These are phyloP conservation scores for Suillus tomentosus DNA, from an alignment of 768 basidiomycete species.

Conservation along the genomic window DNA sequence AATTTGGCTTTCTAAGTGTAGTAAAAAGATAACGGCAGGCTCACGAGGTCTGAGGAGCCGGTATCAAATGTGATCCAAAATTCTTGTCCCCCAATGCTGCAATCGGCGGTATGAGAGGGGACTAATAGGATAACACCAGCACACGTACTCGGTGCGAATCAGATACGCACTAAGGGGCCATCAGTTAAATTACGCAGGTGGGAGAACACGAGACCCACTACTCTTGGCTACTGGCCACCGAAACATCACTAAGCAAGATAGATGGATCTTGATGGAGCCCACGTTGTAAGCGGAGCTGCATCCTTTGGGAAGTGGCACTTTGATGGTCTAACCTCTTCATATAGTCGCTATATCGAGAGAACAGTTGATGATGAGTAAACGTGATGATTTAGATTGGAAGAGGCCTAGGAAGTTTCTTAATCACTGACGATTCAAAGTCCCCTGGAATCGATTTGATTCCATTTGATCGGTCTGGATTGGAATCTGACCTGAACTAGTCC, in stretches of 20 bases:
- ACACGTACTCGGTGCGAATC: constrained; percentile 28
- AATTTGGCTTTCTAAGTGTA: constrained; percentile 4
- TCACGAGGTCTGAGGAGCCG: constrained; percentile 58
- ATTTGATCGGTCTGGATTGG: constrained; percentile 1
- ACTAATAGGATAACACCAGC: not conserved
- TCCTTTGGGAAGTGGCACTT: not conserved
- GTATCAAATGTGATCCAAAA: constrained; percentile 55
- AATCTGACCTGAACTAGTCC: constrained; percentile 8
- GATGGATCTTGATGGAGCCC: constrained; percentile 1
- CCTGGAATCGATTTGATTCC: not conserved
- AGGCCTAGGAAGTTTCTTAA: not conserved
- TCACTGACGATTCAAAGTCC: not conserved
- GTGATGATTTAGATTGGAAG: constrained; percentile 4
- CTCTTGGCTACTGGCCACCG: constrained; percentile 24
- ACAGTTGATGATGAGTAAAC: not conserved
- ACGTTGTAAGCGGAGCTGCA: constrained; percentile 13
- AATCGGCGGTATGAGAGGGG: constrained; percentile 1
- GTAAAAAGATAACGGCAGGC: constrained; percentile 16
- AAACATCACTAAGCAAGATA: constrained; percentile 21
- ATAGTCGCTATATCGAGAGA: not conserved
- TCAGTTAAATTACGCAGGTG: constrained; percentile 12
- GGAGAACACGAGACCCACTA: constrained; percentile 21
- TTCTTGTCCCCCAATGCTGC: constrained; percentile 44
- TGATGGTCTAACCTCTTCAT: not conserved
- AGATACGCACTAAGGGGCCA: constrained; percentile 33